These are phyloP conservation scores for Tricholoma terreum DNA, from an alignment of 768 basidiomycete species.

Conservation along the genomic window DNA sequence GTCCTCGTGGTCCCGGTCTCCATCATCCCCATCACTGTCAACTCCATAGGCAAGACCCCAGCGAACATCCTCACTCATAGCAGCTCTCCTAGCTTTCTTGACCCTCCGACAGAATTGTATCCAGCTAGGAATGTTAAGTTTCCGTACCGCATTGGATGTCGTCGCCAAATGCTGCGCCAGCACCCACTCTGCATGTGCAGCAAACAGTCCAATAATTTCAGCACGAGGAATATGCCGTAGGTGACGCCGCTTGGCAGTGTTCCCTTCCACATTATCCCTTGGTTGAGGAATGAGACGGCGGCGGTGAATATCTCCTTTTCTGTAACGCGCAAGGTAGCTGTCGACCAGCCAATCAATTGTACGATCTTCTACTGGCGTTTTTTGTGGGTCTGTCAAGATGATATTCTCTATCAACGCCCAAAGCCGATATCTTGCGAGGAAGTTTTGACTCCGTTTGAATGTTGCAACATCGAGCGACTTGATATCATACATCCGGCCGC, in stretches of 20 bases:
- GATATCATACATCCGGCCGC: conserved; percentile 38
- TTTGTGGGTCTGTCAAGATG: conserved; percentile 27
- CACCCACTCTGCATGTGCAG: conserved; percentile 58
- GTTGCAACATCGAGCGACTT: conserved; percentile 44
- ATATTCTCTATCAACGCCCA: conserved; percentile 46
- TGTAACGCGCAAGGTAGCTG: conserved; percentile 33
- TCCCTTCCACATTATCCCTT: conserved; percentile 24
- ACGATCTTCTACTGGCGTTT: conserved; percentile 33
- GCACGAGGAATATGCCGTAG: conserved; percentile 48
- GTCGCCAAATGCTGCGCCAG: conserved; percentile 44
- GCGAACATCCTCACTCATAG: conserved; percentile 18
- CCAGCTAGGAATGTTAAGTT: conserved; percentile 49
- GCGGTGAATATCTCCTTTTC: conserved; percentile 21
- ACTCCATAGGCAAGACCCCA: conserved; percentile 34
- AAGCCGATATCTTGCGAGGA: conserved; percentile 50
- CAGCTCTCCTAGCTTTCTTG: conserved; percentile 28
- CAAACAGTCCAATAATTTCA: conserved; percentile 50
- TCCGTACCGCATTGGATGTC: conserved; percentile 15
- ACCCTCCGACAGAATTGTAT: conserved; percentile 37
- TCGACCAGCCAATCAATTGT: conserved; percentile 50
- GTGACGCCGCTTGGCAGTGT: conserved; percentile 32
- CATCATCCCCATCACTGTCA: conserved; percentile 18
- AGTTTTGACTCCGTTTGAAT: conserved; percentile 42
- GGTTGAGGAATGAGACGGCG: conserved; percentile 36
- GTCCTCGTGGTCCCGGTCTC: conserved; percentile 9